Evolutionary conservation across 1,284 basidiomycete species (phyloP), one percentile per base, ranked within the genome.

Genomic region (Puccinia coronata): DNA sequence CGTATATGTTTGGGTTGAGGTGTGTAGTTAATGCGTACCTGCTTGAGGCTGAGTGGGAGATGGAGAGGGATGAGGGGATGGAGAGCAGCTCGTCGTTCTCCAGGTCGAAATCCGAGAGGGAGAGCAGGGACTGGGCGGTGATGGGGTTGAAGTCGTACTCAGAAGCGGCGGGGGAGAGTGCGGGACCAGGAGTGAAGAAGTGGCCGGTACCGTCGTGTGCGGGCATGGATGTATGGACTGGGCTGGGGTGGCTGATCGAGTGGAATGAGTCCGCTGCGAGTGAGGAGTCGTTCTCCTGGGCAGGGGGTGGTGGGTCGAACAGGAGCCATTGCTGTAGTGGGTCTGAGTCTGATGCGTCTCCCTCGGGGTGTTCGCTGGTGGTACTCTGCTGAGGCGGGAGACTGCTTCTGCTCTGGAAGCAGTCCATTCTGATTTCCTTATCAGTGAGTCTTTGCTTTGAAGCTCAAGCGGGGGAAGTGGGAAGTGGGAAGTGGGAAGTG

Each of bases 311-410:
- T 5, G 61, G 61, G 39, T 36, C 31, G 67, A 69, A 69, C 23
- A 69, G 14, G 41, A 69, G 47, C 67, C 67, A 69, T 69, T 49
- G 20, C 20, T 69, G 67, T 14, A 69, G 67, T 49, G 67, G 67
- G 28, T 69, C 67, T n/a, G 63, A 43, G 57, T 31, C 4, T 6
- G 6, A 28, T 28, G 5, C 23, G 11, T 53, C 3, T 34, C 34
- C 57, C 34, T 63, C 34, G 28, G 34, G 2, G 57, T 61, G n/a
- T 57, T 57, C 43, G 14, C 18, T 53, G 14, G 55, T 25, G n/a
- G n/a, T n/a, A n/a, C n/a, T n/a, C n/a, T n/a, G n/a, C n/a, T n/a
- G n/a, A n/a, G n/a, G n/a, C n/a, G n/a, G n/a, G n/a, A n/a, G n/a
- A n/a, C n/a, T n/a, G n/a, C n/a, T n/a, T n/a, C n/a, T n/a, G n/a